phyloP scores from a whole-genome alignment of 2,329 filamentous ascomycete genomes.

The Apiospora saccharicola region DNA sequence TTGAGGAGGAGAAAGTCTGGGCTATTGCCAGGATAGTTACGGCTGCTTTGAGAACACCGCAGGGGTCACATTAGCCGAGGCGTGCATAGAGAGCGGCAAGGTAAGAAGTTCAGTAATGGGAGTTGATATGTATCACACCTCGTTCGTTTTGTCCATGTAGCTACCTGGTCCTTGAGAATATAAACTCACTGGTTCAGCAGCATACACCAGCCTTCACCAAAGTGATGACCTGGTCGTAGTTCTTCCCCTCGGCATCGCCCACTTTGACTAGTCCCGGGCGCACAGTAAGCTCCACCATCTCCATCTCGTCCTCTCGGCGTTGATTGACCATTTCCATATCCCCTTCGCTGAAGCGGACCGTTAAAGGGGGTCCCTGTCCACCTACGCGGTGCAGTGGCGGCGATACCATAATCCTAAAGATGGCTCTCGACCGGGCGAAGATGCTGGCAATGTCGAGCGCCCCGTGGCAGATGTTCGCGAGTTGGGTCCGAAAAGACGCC shows the following conservation, averaged over 20 bases:
- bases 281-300: neutral
- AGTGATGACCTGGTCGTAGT: neutral
- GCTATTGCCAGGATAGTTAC: constrained; percentile 47
- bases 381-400: neutral
- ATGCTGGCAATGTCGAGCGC: neutral
- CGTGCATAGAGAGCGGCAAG: no score
- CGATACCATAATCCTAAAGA: neutral
- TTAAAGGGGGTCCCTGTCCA: neutral
- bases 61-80: no score
- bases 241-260: neutral
- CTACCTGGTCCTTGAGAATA: no score
- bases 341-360: neutral
- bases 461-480: neutral
- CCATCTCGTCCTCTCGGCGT: neutral
- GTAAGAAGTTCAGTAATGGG: no score
- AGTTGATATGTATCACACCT: no score
- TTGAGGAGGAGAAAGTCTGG: constrained; percentile 59
- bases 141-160: no score
- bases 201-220: neutral
- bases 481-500: no score
- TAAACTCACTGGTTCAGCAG: neutral
- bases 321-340: neutral
- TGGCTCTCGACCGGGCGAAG: constrained; percentile 3
- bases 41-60: constrained; percentile 31
- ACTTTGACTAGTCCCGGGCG: neutral